Conservation (phyloP, 441 rosid species). For the Hypseocharis bilobata region DNA sequence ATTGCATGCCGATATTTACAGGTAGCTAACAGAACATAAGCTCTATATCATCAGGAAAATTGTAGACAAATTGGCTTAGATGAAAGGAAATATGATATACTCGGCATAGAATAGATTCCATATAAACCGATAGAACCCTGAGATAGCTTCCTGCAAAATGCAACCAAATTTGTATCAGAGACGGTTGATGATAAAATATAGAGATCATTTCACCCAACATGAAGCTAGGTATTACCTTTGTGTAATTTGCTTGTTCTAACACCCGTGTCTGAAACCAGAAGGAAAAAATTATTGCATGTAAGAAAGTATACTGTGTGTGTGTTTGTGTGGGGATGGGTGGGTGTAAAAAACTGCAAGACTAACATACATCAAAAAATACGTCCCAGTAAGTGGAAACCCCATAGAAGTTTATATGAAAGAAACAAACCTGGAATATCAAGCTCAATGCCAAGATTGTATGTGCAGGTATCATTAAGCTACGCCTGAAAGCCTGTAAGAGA, state of each 20-base stretch:
- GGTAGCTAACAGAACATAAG: slow-evolving; percentile 12
- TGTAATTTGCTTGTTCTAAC: slow-evolving; percentile 64
- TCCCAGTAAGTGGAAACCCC: not conserved
- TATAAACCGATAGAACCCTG: slow-evolving; percentile 63
- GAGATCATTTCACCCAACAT: slow-evolving; percentile 1
- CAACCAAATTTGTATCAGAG: slow-evolving; percentile 13
- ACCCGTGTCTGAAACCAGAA: slow-evolving; percentile 44
- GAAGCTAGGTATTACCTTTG: slow-evolving; percentile 45
- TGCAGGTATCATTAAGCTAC: slow-evolving; percentile 63
- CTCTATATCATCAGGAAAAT: not conserved
- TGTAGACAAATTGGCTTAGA: slow-evolving; percentile 28
- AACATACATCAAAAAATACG: too few species aligned
- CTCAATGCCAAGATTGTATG: slow-evolving; percentile 51
- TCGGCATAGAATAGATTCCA: slow-evolving; percentile 91
- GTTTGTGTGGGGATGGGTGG: too few species aligned
- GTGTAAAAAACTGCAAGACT: not conserved
- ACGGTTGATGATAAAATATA: not conserved
- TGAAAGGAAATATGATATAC: slow-evolving; percentile 71
- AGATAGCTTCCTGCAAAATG: slow-evolving; percentile 70
- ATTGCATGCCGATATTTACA: slow-evolving; percentile 14
- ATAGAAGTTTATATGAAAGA: slow-evolving; percentile 15
- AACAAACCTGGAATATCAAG: slow-evolving; percentile 73
- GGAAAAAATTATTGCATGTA: slow-evolving; percentile 4
- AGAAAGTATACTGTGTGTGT: not conserved
- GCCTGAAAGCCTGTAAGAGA: slow-evolving; percentile 63